Base-by-base conservation (phyloP, 495 filamentous ascomycete species). In the Rhypophila decipiens region DNA sequence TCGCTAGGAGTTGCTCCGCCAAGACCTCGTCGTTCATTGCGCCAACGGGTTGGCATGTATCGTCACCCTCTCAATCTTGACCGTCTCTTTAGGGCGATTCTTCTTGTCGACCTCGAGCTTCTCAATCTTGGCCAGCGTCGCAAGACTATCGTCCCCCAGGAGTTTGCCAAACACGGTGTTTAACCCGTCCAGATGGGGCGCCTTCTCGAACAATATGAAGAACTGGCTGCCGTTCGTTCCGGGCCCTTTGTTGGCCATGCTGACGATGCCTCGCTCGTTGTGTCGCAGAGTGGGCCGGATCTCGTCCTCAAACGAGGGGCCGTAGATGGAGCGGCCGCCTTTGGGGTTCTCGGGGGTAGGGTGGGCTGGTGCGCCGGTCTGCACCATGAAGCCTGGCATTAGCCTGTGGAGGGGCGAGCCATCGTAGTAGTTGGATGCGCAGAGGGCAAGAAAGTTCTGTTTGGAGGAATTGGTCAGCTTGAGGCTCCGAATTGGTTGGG, bases 21-120 rank as follows among this genome's bases (percentile, higher is more conserved):
- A n/a, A n/a, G n/a, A n/a, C n/a, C n/a, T n/a, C n/a, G n/a, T n/a
- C n/a, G n/a, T n/a, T 83, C 75, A 87, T 50, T 67, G 82, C 2
- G 93, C 93, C 42, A 97, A 66, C 0, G 94, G 93, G 64, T 98
- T 98, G 12, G 93, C 93, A 71, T 97, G 93, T 19, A 98, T 85
- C 4, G 84, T 91, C 13, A 97, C 82, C 5, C 66, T 72, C 48
- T 88, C 76, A 42, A 96, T 88, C 41, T 71, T 71, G 3, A 86
- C 71, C 27, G 75, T 65, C 55, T 88, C 74, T 64, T 85, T 85
- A 9, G 90, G 87, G 55, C 88, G 76, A 46, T 80, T 84, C 74
- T 97, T 98, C 73, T 86, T 90, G 64, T 97, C 93, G n/a, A 95
- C 78, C 53, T 80, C 76, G 52, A 93, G 69, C 4, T 59, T 77